Conservation (phyloP, 2,329 filamentous ascomycete species). For the Hypoxylon sp. region DNA sequence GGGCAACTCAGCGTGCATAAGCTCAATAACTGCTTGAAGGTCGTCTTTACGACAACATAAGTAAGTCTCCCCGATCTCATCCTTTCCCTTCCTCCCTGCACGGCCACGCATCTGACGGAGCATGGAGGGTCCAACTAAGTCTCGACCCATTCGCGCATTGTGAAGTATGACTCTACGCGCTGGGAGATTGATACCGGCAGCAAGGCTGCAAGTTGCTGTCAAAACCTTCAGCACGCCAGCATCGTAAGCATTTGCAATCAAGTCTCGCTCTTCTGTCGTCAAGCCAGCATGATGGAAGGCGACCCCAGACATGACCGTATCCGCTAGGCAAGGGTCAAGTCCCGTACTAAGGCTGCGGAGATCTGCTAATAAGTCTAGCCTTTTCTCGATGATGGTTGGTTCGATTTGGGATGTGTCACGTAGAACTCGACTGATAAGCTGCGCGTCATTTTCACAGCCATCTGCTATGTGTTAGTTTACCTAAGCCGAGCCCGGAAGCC, state of each 20-base stretch:
- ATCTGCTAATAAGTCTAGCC: conserved; percentile 75
- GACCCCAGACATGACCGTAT: conserved; percentile 75
- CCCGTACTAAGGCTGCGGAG: conserved; percentile 76
- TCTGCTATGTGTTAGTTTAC: conserved; percentile 46
- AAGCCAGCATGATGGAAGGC: conserved; percentile 81
- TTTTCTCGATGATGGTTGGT: conserved; percentile 66
- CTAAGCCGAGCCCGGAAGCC: neutral
- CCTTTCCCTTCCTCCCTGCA: conserved; percentile 83
- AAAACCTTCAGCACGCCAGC: conserved; percentile 76
- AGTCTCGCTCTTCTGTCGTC: conserved; percentile 81
- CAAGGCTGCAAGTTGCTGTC: conserved; percentile 83
- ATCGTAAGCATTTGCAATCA: conserved; percentile 80
- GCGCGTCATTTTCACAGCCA: conserved; percentile 77
- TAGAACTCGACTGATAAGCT: conserved; percentile 76
- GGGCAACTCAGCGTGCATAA: conserved; percentile 81
- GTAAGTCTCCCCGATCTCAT: conserved; percentile 83
- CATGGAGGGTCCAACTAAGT: conserved; percentile 84
- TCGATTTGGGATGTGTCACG: conserved; percentile 65
- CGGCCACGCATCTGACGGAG: conserved; percentile 85
- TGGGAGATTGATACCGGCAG: conserved; percentile 83
- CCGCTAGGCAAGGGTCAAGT: conserved; percentile 75
- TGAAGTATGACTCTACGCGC: conserved; percentile 82
- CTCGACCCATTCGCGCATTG: conserved; percentile 81
- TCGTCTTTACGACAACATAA: conserved; percentile 79
- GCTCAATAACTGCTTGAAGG: conserved; percentile 76